These are phyloP conservation scores for Diaporthe citri DNA, from an alignment of 2,329 filamentous ascomycete genomes.

Conservation along the genomic window DNA sequence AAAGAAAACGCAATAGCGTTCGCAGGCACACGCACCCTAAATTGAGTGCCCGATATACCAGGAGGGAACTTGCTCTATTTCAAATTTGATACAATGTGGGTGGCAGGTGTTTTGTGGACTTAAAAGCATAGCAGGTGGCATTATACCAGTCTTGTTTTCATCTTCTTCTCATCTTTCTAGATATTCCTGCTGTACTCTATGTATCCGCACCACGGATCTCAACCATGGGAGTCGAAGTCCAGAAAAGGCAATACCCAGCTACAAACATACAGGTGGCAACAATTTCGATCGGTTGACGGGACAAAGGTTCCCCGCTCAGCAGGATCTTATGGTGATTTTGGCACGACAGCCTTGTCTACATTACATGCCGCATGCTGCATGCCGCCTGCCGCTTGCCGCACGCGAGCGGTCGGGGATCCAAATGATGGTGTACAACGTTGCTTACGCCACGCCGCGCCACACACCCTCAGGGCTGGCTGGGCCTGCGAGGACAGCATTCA, in stretches of 20 bases:
- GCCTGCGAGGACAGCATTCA: not conserved
- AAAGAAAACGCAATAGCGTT: conserved; percentile 53
- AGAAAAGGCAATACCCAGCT: not conserved
- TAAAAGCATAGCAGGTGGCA: conserved; percentile 36
- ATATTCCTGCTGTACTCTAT: not conserved
- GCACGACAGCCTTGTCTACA: conserved; percentile 19
- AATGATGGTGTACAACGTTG: conserved; percentile 16
- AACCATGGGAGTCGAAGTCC: not conserved
- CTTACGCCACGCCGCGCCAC: conserved; percentile 17
- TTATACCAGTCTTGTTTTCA: conserved; percentile 19
- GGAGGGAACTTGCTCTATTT: not conserved
- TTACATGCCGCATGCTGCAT: conserved; percentile 2
- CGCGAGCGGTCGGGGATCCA: conserved; percentile 3
- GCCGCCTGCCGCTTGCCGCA: conserved; percentile 8
- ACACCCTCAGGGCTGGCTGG: not conserved
- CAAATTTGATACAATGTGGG: conserved; percentile 13
- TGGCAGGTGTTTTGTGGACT: conserved; percentile 7
- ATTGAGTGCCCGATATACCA: not conserved
- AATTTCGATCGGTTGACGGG: not conserved
- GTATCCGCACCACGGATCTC: not conserved
- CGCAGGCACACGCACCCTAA: not conserved
- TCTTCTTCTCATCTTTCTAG: conserved; percentile 11
- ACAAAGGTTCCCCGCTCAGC: not conserved
- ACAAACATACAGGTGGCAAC: not conserved
- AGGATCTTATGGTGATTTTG: not conserved